Base-by-base conservation (phyloP, 1,284 basidiomycete species). In the Xerocomus nothofagi region DNA sequence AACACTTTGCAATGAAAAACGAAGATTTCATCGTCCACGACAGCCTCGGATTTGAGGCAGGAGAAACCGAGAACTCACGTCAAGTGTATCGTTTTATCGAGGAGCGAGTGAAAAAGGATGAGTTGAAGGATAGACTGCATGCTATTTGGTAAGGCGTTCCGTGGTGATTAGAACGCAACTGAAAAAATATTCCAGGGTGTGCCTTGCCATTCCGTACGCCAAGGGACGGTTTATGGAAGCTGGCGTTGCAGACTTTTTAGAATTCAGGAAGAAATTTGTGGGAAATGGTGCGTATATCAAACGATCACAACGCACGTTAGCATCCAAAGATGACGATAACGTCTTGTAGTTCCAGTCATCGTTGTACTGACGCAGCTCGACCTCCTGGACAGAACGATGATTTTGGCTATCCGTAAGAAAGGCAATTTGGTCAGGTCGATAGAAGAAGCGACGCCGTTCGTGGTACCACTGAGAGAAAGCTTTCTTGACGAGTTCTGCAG, bases 331-430 rank as follows among this genome's bases (percentile, higher is more conserved):
- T 24, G 3, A 7, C 8, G 3, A 20, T 8, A 10, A 41, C 23
- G 1, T 15, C 15, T 3, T 10, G 23, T 17, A 43, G 41, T 43
- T 15, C 41, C 41, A 12, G 14, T 43, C 14, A 37, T 43, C 9
- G 37, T 43, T 24, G 41, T 42, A 18, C n/a, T 43, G 17, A 43
- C 41, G 6, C 40, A 43, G 17, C 36, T 43, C 12, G 41, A 43
- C 17, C 12, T 43, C 11, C 12, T 43, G 37, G 41, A 43, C 23
- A 24, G 39, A 23, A 0, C 2, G 3, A 8, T 43, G 12, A 7
- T 43, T 0, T 6, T 11, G 12, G 12, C 1, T 3, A 6, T 43
- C 21, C 41, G 41, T 24, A 3, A 0, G 1, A 21, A 18, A 24
- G 36, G 41, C 4, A 12, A 10, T 14, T 1, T 2, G 12, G 24